These are phyloP conservation scores for Pythium brassicae DNA, from an alignment of 352 stramenopile species.

Conservation along the genomic window DNA sequence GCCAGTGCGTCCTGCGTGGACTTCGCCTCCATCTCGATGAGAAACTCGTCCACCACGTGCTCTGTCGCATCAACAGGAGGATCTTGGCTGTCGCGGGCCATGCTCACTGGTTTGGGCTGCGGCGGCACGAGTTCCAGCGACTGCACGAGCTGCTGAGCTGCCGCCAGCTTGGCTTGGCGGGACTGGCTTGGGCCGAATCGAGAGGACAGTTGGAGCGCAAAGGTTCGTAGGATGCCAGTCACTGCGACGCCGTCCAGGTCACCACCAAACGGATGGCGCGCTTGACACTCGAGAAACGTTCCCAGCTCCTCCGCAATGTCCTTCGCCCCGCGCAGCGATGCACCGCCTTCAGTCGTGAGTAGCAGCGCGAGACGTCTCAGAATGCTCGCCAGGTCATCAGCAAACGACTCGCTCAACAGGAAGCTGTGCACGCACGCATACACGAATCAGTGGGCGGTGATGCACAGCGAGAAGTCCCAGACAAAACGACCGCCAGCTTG, in stretches of 20 bases:
- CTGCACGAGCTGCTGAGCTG: constrained; percentile 3
- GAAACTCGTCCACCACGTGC: constrained; percentile 6
- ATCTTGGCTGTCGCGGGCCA: background rate
- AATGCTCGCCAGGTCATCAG: constrained; percentile 14
- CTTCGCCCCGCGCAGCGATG: constrained; percentile 12
- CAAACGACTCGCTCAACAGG: constrained; percentile 22
- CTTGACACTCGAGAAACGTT: constrained; percentile 1
- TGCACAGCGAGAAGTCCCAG: background rate
- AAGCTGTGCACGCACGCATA: constrained; percentile 8
- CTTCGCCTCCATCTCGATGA: constrained; percentile 1
- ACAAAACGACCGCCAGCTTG: background rate
- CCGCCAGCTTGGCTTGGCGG: background rate
- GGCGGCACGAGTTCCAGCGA: constrained; percentile 7
- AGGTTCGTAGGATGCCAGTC: background rate
- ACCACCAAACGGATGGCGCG: background rate
- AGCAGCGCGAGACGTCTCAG: constrained; percentile 6
- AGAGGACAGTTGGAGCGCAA: constrained; percentile 5
- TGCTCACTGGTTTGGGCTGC: background rate
- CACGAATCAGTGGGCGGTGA: background rate
- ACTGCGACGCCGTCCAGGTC: background rate
- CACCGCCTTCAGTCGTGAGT: constrained; percentile 14
- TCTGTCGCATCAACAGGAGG: background rate
- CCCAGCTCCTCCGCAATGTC: constrained; percentile 15
- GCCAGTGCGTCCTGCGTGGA: constrained; percentile 18
- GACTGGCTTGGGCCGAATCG: background rate